phyloP scores from a whole-genome alignment of 179 eudicot genomes.

The Sideroxylon spinosum region DNA sequence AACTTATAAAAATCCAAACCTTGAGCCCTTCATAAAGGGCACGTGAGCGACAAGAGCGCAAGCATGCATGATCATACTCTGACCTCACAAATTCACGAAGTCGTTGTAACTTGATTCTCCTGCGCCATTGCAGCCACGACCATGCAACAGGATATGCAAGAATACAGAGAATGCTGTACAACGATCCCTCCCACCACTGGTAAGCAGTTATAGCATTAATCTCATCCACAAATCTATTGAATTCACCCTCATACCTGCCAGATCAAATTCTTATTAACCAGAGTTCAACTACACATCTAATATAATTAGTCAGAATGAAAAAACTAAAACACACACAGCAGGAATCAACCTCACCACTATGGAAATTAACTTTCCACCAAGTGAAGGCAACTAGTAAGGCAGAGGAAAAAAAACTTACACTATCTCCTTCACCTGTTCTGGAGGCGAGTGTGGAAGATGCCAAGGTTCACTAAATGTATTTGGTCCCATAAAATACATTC shows the following conservation, averaged over 20 bases:
- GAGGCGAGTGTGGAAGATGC: conserved; percentile 98
- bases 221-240: conserved; percentile 90
- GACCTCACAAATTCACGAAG: conserved; percentile 96
- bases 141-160: conserved; percentile 89
- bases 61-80: conserved; percentile 97
- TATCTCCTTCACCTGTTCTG: conserved; percentile 83
- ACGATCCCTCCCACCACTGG: conserved; percentile 99
- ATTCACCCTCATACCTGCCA: conserved; percentile 91
- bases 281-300: neutral
- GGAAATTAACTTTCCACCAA: neutral
- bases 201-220: conserved; percentile 81
- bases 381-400: neutral
- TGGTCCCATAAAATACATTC: conserved; percentile 95
- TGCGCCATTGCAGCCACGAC: conserved; percentile 98
- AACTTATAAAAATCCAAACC: conserved; percentile 36
- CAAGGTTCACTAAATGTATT: conserved; percentile 97
- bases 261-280: conserved; percentile 8
- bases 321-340: neutral
- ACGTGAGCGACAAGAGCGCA: conserved; percentile 98
- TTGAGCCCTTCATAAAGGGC: conserved; percentile 99
- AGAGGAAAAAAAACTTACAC: conserved; percentile 53
- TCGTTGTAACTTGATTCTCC: conserved; percentile 78
- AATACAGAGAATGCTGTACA: conserved; percentile 70
- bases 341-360: neutral
- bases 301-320: neutral